Percentiles rank a stretch among this genome's conserved stretches.
Evolutionary conservation across 2,329 filamentous ascomycete species (phyloP).

Genomic region (Scytalidium sp.): DNA sequence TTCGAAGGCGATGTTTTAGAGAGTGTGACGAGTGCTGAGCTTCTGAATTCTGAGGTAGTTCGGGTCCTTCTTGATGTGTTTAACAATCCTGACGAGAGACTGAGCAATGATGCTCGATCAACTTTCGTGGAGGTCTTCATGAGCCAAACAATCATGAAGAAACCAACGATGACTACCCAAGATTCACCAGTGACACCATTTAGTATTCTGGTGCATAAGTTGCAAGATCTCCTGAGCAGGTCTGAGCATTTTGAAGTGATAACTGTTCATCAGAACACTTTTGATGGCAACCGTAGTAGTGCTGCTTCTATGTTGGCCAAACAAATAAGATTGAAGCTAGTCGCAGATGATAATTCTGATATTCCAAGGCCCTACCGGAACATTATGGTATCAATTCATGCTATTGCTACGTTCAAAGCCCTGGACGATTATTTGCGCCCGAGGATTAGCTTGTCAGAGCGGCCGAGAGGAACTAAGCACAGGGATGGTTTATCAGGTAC

Average conservation of each 20-base stretch:
- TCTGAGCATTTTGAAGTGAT: constrained; percentile 98
- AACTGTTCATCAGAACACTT: constrained; percentile 89
- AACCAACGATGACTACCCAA: constrained; percentile 57
- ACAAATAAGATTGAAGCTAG: constrained; percentile 83
- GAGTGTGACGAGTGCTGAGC: constrained; percentile 92
- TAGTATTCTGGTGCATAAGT: constrained; percentile 85
- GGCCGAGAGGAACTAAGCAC: constrained; percentile 59
- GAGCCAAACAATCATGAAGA: constrained; percentile 65
- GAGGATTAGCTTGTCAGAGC: constrained; percentile 77
- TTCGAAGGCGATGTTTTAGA: constrained; percentile 88
- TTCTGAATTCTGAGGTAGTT: constrained; percentile 88
- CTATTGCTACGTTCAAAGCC: constrained; percentile 96
- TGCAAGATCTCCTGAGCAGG: constrained; percentile 92
- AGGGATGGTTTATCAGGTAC: constrained; percentile 63
- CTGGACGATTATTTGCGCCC: constrained; percentile 94
- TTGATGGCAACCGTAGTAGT: constrained; percentile 86
- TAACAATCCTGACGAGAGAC: constrained; percentile 61
- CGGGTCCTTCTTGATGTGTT: constrained; percentile 80
- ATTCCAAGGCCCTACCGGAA: constrained; percentile 86
- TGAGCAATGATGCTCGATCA: constrained; percentile 67
- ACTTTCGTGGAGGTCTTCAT: constrained; percentile 93
- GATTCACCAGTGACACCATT: constrained; percentile 80
- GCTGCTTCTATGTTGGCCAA: constrained; percentile 96
- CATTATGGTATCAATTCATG: constrained; percentile 98
- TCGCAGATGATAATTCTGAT: constrained; percentile 86